Evolutionary conservation across 2,329 filamentous ascomycete genomes (phyloP), one percentile per base, ranked within the genome.

Genomic region (Colletotrichum magnum): DNA sequence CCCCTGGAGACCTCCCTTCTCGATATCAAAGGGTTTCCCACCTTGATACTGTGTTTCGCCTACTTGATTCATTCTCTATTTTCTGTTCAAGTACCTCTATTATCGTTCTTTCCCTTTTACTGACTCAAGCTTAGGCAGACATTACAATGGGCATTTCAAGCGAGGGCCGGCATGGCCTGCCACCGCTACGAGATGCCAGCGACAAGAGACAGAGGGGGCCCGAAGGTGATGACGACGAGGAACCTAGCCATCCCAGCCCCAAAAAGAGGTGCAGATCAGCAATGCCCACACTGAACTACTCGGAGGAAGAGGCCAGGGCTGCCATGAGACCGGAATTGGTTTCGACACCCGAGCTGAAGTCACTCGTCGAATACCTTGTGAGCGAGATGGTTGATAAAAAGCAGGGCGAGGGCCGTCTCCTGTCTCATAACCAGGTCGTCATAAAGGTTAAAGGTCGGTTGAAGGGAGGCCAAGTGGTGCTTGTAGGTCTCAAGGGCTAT

Each of bases 291-390:
- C 12, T 68, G 9, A 28, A 16, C 21, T 65, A 68, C 5, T 18
- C 54, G 12, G 36, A 64, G 15, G 13, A 51, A 10, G 54, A 53
- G 9, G 28, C 26, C 7, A 41, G 41, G 24, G 28, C 6, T 3
- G 65, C 61, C 10, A 58, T 68, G 48, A 52, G 65, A 54, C 48
- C 53, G 16, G 65, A 68, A 28, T 54, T 68, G 4, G 5, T 65
- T 18, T 54, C 52, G 18, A 68, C 61, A 6, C 65, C 65, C 2
- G 16, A n/a, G 7, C 47, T 68, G 3, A 48, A 54, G 2, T 12
- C 28, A 9, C 28, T 65, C 6, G 21, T 54, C 15, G 28, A 65
- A 6, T 43, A 52, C 9, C 24, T 68, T n/a, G n/a, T 48, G 2
- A 45, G 15, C 36, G 36, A 58, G 3, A 53, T 54, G 28, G 47